A percentile compares a stretch with the other conserved stretches of the same genome.
phyloP scores from a whole-genome alignment of 106 monocot genomes.

The Posidonia australis region DNA sequence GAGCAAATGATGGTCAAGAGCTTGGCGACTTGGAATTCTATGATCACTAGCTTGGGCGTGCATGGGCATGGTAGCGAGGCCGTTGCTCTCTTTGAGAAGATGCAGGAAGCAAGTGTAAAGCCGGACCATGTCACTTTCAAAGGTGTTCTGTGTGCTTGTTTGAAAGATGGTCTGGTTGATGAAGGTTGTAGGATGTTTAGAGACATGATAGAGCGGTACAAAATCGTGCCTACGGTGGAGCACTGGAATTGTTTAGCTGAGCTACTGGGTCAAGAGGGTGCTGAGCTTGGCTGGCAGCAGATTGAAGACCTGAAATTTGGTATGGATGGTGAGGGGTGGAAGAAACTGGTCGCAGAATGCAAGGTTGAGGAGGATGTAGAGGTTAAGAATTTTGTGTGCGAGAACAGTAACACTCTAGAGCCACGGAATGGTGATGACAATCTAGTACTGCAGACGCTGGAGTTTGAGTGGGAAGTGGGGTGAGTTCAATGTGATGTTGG shows the following conservation, averaged over 20 bases:
- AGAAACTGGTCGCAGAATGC: neutral
- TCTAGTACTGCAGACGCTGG: too few relatives aligned
- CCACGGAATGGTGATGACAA: too few relatives aligned
- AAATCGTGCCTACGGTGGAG: conserved; percentile 18
- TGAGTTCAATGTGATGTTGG: too few relatives aligned
- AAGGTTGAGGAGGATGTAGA: neutral
- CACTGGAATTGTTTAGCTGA: conserved; percentile 47
- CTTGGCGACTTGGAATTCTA: conserved; percentile 71
- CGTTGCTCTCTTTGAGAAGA: conserved; percentile 39
- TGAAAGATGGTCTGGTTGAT: conserved; percentile 24
- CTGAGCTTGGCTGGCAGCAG: neutral
- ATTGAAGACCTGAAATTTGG: neutral
- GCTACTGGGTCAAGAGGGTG: conserved; percentile 26
- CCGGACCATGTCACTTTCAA: conserved; percentile 54
- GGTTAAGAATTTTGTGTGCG: neutral
- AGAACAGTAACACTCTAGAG: neutral
- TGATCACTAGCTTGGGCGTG: conserved; percentile 65
- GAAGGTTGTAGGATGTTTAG: conserved; percentile 36
- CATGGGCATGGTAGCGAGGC: conserved; percentile 58
- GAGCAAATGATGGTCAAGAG: conserved; percentile 27
- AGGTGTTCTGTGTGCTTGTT: conserved; percentile 55
- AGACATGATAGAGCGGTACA: conserved; percentile 31
- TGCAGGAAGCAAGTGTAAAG: conserved; percentile 27
- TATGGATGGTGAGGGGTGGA: neutral
- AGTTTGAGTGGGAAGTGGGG: too few relatives aligned